Conservation (phyloP, 257 asterid species). For the Cinchona pubescens region DNA sequence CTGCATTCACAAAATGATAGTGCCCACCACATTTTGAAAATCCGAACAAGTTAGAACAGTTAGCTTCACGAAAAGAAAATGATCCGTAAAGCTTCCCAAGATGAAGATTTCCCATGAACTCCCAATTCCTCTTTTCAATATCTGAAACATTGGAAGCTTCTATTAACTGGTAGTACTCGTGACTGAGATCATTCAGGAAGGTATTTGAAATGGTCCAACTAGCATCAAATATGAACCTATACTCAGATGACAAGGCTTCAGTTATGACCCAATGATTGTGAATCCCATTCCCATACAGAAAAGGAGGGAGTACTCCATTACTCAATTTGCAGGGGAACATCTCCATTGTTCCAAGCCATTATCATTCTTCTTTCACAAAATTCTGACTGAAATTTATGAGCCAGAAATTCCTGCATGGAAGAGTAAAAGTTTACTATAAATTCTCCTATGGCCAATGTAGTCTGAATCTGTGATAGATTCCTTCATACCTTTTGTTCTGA, state of each 20-base stretch:
- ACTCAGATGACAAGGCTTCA: slow-evolving; percentile 75
- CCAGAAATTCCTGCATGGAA: slow-evolving; percentile 63
- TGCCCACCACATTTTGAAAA: slow-evolving; percentile 42
- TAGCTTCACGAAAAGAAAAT: slow-evolving; percentile 56
- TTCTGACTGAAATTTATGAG: slow-evolving; percentile 22
- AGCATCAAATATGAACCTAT: slow-evolving; percentile 78
- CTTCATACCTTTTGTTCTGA: slow-evolving; percentile 47
- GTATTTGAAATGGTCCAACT: slow-evolving; percentile 63
- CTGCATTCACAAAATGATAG: slow-evolving; percentile 46
- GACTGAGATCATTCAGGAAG: slow-evolving; percentile 33
- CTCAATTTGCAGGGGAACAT: slow-evolving; percentile 83
- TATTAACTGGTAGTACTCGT: slow-evolving; percentile 16
- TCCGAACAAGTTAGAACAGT: slow-evolving; percentile 46
- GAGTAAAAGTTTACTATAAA: slow-evolving; percentile 20
- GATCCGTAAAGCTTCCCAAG: slow-evolving; percentile 76
- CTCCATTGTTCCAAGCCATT: slow-evolving; percentile 87
- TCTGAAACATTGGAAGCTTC: slow-evolving; percentile 26
- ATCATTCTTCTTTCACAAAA: slow-evolving; percentile 54
- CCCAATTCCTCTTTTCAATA: slow-evolving; percentile 50
- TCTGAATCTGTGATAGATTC: slow-evolving; percentile 20
- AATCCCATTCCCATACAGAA: slow-evolving; percentile 67
- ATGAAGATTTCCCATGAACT: slow-evolving; percentile 51
- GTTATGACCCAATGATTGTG: slow-evolving; percentile 75
- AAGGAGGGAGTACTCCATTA: slow-evolving; percentile 82
- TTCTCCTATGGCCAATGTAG: slow-evolving; percentile 16